Base-by-base conservation (phyloP, 805 yeast genomes). In the Candida easanensis region DNA sequence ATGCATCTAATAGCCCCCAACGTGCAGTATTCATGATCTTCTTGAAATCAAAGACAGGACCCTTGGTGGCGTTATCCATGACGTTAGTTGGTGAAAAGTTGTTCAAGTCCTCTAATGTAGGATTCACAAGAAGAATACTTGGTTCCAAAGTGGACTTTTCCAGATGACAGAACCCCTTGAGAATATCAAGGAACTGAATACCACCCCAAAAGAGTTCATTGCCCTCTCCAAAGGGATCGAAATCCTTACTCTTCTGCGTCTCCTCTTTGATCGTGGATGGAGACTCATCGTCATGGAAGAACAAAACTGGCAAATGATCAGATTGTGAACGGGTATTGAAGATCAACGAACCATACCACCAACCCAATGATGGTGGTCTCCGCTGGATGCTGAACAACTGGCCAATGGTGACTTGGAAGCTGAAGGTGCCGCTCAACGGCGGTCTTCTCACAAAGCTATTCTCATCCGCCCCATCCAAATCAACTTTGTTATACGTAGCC, bases 331-430 rank as follows among this genome's bases (percentile, higher is more conserved):
- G 76, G 2, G 91, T 77, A 62, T 88, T 83, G 22, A 93, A 63
- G 2, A 88, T 69, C 14, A 91, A 67, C 0, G 96, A 86, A 0
- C 99, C 99, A 65, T 77, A 79, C 97, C 97, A 91, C 80, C 89
- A 82, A 2, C 90, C 95, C 14, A 79, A 68, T 2, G 89, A 80
- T 5, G 97, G 97, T 2, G 82, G 82, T 41, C 97, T 73, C 11
- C 84, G 76, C 61, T 90, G 96, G 32, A 93, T 71, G 20, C 96
- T 85, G 61, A 80, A 91, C 5, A 91, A 58, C 46, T 73, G 74
- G 28, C 76, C 59, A 22, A 86, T 60, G 15, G 80, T 74, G 17
- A 83, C 60, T 4, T 84, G 76, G 64, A 89, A 89, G 5, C 90
- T 80, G 64, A 79, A 88, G 1, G 87, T 76, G 6, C 64, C 62